phyloP scores from a whole-genome alignment of 2,329 filamentous ascomycete genomes.

The Beauveria sp. region DNA sequence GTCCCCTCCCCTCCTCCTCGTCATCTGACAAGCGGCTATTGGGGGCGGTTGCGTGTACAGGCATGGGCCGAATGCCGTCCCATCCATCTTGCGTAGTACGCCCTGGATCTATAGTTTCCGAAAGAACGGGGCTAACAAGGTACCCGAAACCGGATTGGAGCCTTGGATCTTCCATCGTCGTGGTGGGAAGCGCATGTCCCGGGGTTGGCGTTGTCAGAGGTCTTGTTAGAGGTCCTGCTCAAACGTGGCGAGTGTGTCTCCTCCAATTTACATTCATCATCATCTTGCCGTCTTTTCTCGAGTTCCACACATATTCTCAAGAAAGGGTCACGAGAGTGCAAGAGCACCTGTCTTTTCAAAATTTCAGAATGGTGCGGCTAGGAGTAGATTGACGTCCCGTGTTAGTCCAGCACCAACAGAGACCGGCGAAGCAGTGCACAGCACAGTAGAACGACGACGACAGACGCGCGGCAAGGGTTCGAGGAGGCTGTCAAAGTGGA shows the following conservation, averaged over 20 bases:
- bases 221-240: conserved; percentile 1
- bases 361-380: neutral
- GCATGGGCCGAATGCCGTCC: neutral
- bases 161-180: neutral
- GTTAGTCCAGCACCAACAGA: neutral
- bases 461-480: neutral
- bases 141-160: conserved; percentile 1
- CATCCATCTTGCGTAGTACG: neutral
- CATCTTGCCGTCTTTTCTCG: neutral
- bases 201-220: conserved; percentile 3
- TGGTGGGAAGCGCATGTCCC: neutral
- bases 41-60: neutral
- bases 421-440: neutral
- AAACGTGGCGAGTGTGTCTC: neutral
- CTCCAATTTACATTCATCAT: conserved; percentile 3
- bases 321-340: no score
- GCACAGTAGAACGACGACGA: neutral
- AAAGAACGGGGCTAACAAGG: conserved; percentile 3
- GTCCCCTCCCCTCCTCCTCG: neutral
- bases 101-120: neutral
- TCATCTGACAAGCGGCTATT: neutral
- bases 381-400: neutral
- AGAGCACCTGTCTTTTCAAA: no score
- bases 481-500: no score
- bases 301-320: neutral